Conservation (phyloP, 805 yeast genomes). For the Pichia californica region DNA sequence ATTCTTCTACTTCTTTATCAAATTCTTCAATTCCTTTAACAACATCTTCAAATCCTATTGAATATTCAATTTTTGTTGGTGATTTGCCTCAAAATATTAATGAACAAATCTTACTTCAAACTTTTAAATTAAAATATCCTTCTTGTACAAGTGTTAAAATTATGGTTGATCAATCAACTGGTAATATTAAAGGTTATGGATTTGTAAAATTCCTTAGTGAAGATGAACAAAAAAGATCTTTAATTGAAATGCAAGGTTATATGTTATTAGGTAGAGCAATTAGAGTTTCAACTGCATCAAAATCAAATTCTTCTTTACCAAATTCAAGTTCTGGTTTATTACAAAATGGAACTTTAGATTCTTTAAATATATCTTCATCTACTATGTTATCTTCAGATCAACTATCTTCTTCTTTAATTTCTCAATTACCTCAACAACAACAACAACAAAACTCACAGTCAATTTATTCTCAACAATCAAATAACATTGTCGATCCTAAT, state of each 20-base stretch:
- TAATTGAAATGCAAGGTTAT: conserved; percentile 77
- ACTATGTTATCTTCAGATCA: not conserved
- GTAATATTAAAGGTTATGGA: conserved; percentile 78
- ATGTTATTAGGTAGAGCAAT: conserved; percentile 68
- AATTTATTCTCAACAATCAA: too few relatives aligned
- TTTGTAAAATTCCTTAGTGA: conserved; percentile 71
- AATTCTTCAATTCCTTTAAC: conserved; percentile 10
- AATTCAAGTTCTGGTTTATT: not conserved
- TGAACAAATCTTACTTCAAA: conserved; percentile 56
- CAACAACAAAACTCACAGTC: conserved; percentile 1
- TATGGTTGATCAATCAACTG: conserved; percentile 67
- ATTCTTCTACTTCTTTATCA: conserved; percentile 16
- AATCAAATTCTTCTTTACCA: conserved; percentile 16
- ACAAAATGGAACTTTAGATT: not conserved
- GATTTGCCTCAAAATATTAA: conserved; percentile 71
- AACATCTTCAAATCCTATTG: conserved; percentile 23
- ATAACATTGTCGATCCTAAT: not conserved
- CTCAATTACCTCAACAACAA: not conserved
- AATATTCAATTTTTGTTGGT: conserved; percentile 76
- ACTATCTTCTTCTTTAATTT: not conserved
- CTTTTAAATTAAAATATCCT: conserved; percentile 63
- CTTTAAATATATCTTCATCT: not conserved
- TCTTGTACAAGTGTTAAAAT: conserved; percentile 72
- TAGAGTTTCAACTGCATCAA: conserved; percentile 64
- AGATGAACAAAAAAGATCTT: conserved; percentile 63